These are phyloP conservation scores for Musa troglodytarum DNA, from an alignment of 176 grass and related monocot genomes.

Conservation along the genomic window DNA sequence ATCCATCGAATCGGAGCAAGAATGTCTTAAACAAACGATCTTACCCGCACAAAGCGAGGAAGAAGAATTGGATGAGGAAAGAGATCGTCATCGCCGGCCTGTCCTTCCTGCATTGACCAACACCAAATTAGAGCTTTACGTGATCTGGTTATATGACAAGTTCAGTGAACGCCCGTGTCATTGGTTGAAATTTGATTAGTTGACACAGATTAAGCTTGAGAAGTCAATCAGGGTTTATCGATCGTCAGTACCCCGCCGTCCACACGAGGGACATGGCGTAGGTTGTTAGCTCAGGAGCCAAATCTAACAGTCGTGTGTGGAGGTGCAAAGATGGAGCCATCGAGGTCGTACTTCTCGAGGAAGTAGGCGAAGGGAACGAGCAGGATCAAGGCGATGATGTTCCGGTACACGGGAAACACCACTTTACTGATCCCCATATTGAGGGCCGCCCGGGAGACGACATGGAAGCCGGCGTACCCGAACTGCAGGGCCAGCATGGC, in stretches of 20 bases:
- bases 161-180: too few species aligned
- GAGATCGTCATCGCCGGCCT: conserved; percentile 48
- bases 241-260: too few species aligned
- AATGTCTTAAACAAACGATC: neutral
- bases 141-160: too few species aligned
- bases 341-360: conserved; percentile 59
- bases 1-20: too few species aligned
- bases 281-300: neutral
- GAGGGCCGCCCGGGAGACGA: conserved; percentile 83
- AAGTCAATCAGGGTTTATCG: too few species aligned
- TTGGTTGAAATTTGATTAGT: too few species aligned
- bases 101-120: conserved; percentile 62
- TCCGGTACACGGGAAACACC: conserved; percentile 93
- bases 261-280: neutral
- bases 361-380: conserved; percentile 94
- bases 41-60: conserved; percentile 84
- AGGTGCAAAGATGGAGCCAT: neutral
- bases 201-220: too few species aligned
- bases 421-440: conserved; percentile 99
- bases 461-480: conserved; percentile 91
- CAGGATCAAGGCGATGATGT: conserved; percentile 90
- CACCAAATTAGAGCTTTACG: neutral
- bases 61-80: conserved; percentile 78
- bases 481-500: conserved; percentile 96
- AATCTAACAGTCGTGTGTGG: neutral